These are phyloP conservation scores for Centrapalus pauciflorus DNA, from an alignment of 129 eudicot genomes.

Conservation along the genomic window DNA sequence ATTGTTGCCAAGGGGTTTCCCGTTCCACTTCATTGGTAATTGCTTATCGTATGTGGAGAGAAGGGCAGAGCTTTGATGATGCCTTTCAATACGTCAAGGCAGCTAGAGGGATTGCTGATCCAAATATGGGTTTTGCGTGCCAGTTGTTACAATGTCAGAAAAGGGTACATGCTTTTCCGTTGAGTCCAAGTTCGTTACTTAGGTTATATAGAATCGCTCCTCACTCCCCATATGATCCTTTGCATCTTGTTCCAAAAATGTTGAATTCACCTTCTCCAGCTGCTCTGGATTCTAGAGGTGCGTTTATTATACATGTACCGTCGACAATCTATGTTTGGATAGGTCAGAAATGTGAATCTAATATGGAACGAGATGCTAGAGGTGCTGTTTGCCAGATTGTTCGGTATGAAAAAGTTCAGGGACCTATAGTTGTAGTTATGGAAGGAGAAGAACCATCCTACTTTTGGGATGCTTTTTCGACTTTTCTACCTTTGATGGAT, in stretches of 20 bases:
- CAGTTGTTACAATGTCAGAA: conserved; percentile 74
- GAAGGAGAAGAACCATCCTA: conserved; percentile 68
- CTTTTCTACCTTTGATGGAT: conserved; percentile 40
- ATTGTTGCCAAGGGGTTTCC: conserved; percentile 75
- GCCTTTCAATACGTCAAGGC: conserved; percentile 67
- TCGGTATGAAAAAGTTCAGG: conserved; percentile 53
- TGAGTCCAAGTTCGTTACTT: conserved; percentile 54
- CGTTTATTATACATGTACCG: conserved; percentile 65
- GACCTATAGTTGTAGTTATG: conserved; percentile 32
- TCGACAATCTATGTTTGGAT: conserved; percentile 57
- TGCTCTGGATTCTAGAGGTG: conserved; percentile 71
- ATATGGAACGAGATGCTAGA: conserved; percentile 49
- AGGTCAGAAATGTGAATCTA: conserved; percentile 44
- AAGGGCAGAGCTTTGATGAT: conserved; percentile 58
- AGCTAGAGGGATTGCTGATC: conserved; percentile 62
- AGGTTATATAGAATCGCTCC: conserved; percentile 80
- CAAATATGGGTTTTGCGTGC: conserved; percentile 78
- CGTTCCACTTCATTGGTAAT: conserved; percentile 67
- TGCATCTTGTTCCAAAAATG: conserved; percentile 73
- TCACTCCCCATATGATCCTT: conserved; percentile 68
- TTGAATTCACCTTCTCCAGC: conserved; percentile 33
- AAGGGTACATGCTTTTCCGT: conserved; percentile 56
- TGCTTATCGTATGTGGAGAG: conserved; percentile 76
- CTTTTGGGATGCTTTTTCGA: conserved; percentile 70
- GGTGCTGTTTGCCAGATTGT: conserved; percentile 69